These are phyloP conservation scores for Posidonia oceanica DNA, from an alignment of 116 monocot genomes.

Conservation along the genomic window DNA sequence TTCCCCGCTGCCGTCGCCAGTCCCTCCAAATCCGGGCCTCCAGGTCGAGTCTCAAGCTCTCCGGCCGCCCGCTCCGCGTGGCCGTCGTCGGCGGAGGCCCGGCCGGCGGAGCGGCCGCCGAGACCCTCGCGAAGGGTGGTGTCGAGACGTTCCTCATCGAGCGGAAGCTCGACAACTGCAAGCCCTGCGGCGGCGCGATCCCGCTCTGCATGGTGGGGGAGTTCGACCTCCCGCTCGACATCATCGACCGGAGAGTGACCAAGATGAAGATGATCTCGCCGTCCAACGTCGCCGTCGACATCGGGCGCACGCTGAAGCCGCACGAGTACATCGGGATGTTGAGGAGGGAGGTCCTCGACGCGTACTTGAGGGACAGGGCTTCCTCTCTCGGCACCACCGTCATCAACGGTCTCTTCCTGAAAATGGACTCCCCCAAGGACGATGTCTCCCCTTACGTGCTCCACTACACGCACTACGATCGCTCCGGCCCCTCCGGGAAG, in stretches of 20 bases:
- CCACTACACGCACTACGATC: slow-evolving; percentile 52
- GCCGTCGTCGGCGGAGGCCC: slow-evolving; percentile 87
- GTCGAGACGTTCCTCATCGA: slow-evolving; percentile 86
- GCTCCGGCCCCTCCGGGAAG: slow-evolving; percentile 11
- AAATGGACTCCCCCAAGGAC: slow-evolving; percentile 37
- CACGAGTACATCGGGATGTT: slow-evolving; percentile 99
- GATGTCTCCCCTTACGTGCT: slow-evolving; percentile 36
- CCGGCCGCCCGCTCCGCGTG: slow-evolving; percentile 49
- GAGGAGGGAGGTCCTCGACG: slow-evolving; percentile 86
- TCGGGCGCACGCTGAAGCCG: slow-evolving; percentile 76
- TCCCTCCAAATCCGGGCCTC: slow-evolving; percentile 30
- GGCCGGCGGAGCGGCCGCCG: slow-evolving; percentile 78
- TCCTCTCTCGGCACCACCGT: slow-evolving; percentile 47
- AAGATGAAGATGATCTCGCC: slow-evolving; percentile 99
- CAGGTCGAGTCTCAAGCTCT: slow-evolving; percentile 40
- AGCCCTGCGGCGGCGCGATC: slow-evolving; percentile 95
- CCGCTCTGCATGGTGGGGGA: slow-evolving; percentile 95
- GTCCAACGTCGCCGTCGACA: slow-evolving; percentile 92
- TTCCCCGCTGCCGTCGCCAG: not conserved
- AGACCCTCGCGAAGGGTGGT: slow-evolving; percentile 88
- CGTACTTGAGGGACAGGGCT: slow-evolving; percentile 68
- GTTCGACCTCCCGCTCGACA: slow-evolving; percentile 77
- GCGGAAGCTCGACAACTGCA: slow-evolving; percentile 96
- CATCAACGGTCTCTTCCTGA: slow-evolving; percentile 75
- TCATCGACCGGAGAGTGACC: slow-evolving; percentile 80